Evolutionary conservation across 2,329 filamentous ascomycete species (phyloP).

Genomic region (Penicillium sp.): DNA sequence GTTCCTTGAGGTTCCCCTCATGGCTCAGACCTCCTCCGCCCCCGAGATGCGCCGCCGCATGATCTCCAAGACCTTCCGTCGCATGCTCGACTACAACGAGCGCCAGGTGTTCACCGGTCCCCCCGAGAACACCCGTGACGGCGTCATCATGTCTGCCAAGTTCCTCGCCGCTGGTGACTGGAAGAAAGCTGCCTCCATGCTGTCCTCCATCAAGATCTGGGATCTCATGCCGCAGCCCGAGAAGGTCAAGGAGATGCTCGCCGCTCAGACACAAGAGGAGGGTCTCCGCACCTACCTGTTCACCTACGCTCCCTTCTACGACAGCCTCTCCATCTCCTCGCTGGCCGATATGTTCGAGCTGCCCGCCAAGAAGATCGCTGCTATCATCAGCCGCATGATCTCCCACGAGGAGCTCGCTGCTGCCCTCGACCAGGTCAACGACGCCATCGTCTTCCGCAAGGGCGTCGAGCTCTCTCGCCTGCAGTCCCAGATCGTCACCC

Average conservation of each 20-base stretch:
- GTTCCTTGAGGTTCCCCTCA: constrained; percentile 95
- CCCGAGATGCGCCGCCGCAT: constrained; percentile 97
- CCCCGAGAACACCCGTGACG: constrained; percentile 97
- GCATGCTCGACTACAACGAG: constrained; percentile 99
- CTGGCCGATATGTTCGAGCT: constrained; percentile 96
- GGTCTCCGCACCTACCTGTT: constrained; percentile 98
- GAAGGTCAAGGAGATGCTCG: constrained; percentile 96
- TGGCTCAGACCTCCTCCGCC: constrained; percentile 94
- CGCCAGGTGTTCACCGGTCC: constrained; percentile 98
- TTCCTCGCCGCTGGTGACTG: constrained; percentile 95
- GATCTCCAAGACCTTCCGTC: constrained; percentile 99
- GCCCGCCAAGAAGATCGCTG: constrained; percentile 85
- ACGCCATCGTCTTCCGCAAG: constrained; percentile 98
- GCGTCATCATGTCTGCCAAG: constrained; percentile 99
- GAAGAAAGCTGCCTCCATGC: constrained; percentile 93
- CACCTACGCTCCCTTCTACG: constrained; percentile 99
- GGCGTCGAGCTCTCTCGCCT: constrained; percentile 96
- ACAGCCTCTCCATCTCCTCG: constrained; percentile 86
- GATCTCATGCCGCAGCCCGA: constrained; percentile 92
- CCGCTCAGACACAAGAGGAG: constrained; percentile 98
- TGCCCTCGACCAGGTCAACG: constrained; percentile 95
- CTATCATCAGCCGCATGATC: constrained; percentile 98
- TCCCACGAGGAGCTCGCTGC: constrained; percentile 97
- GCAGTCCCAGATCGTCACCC: constrained; percentile 90
- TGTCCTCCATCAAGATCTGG: constrained; percentile 99